Evolutionary conservation across 2,329 filamentous ascomycete species (phyloP).

Genomic region (Claviceps humidiphila): DNA sequence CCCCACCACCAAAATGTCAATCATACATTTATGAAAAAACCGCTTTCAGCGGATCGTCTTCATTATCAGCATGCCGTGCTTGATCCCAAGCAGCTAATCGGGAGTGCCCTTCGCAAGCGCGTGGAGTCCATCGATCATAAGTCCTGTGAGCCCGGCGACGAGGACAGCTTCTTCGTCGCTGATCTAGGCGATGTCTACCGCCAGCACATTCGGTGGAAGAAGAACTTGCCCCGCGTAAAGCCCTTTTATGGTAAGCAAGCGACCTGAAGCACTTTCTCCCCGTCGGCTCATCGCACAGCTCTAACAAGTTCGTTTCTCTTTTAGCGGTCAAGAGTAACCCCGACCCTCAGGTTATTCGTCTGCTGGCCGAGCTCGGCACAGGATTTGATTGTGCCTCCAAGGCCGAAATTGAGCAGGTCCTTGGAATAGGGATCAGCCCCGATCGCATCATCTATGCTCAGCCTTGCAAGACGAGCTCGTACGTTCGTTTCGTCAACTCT

Average conservation of each 20-base stretch:
- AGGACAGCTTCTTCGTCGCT: slow-evolving; percentile 96
- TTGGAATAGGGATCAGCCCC: slow-evolving; percentile 70
- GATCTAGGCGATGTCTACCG: slow-evolving; percentile 98
- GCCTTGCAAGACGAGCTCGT: slow-evolving; percentile 98
- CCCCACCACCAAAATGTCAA: slow-evolving; percentile 33
- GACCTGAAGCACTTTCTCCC: neutral
- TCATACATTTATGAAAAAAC: slow-evolving; percentile 34
- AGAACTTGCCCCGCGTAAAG: slow-evolving; percentile 80
- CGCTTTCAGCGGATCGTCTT: slow-evolving; percentile 24
- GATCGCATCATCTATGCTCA: slow-evolving; percentile 96
- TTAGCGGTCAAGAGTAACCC: slow-evolving; percentile 97
- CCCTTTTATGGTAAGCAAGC: slow-evolving; percentile 73
- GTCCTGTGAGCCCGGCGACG: slow-evolving; percentile 77
- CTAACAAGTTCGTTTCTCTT: slow-evolving; percentile 4
- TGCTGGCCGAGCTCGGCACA: slow-evolving; percentile 77
- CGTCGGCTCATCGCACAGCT: neutral
- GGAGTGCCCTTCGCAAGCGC: slow-evolving; percentile 73
- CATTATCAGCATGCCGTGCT: slow-evolving; percentile 27
- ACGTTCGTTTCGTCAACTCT: slow-evolving; percentile 77
- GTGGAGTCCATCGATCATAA: slow-evolving; percentile 77
- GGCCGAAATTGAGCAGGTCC: slow-evolving; percentile 85
- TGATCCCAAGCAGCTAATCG: slow-evolving; percentile 66
- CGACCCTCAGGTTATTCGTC: slow-evolving; percentile 74
- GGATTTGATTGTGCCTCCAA: slow-evolving; percentile 99
- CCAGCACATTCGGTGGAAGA: slow-evolving; percentile 97